Evolutionary conservation across 2,329 filamentous ascomycete genomes (phyloP), one percentile per base, ranked within the genome.

Genomic region (Mollisiaceae sp.): DNA sequence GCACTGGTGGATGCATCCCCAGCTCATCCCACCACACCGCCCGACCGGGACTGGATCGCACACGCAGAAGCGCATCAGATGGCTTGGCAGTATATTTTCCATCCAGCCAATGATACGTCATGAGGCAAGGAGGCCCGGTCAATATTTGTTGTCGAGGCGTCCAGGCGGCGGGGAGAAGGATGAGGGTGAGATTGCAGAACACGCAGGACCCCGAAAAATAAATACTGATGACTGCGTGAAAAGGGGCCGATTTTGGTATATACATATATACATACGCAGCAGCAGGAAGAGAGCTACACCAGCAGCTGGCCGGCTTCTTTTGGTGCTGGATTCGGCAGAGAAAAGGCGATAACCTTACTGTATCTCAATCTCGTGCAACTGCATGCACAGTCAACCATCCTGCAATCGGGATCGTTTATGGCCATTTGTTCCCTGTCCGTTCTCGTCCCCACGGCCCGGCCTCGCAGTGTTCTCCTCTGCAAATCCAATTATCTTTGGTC

Each of bases 361-460:
- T 18, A 12, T 15, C 15, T 54, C 24, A 18, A 54, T 24, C 15
- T 15, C 5, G 32, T 57, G 32, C 55, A 38, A 57, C 36, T 41
- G 32, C 55, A 57, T 39, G 55, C 55, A 57, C 55, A 57, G 55
- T 57, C 55, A 57, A 27, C 52, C 20, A 32, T 36, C 14, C 12
- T 8, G 18, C 18, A 1, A n/a, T 12, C 8, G 8, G 9, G 14
- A 5, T 41, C 32, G 3, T 27, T 32, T 32, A 32, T 6, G 27
- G 27, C 6, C 27, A 32, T 32, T 32, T 32, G 6, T 32, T 32
- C 27, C 27, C 27, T 38, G 36, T 41, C 20, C 6, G 14, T 39
- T 57, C 27, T 41, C 54, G 9, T 57, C 55, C 32, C 55, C 55
- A 55, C 27, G 35, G 20, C 55, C 32, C 55, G 55, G 55, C 11